Evolutionary conservation across 805 yeast genomes (phyloP), one percentile per base, ranked within the genome.

Genomic region (Candida maltosa): DNA sequence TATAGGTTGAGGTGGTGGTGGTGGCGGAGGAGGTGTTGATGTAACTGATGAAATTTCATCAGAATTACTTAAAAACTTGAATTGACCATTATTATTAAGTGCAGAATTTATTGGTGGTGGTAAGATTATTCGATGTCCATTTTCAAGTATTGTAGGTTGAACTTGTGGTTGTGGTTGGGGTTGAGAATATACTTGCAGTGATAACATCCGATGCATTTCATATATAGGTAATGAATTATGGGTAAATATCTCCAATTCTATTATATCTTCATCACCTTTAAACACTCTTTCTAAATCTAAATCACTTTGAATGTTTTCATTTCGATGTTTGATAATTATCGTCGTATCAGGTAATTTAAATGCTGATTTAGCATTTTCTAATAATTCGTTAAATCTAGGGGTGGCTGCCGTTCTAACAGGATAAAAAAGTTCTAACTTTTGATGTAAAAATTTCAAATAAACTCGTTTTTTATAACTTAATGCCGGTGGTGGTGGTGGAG

Each of bases 311-410:
- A 67, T 43, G 9, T 57, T 39, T 30, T 43, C 24, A 33, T 61
- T 52, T 27, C 56, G 46, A 16, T 22, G 21, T 20, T 26, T 29
- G 3, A 34, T 34, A 28, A 66, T 40, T 7, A 61, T 61, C 28
- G 63, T 43, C 11, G 39, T 37, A 22, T 37, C 41, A n/a, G 31
- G 31, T 12, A 57, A 38, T 22, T 75, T 72, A 56, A 89, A 89
- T 16, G 89, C 84, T 33, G 71, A 65, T 36, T 76, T 77, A 11
- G 87, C 87, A 52, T 87, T 88, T 38, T 83, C 85, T 9, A 87
- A 48, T n/a, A 89, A 60, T 57, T 89, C 97, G 19, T 71, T 50
- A 26, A 80, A 62, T 0, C 93, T 81, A 2, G 97, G 97, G 5
- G 94, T 83, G 0, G 95, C 83, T 29, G 83, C 76, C 43, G 78